Conservation (phyloP, 352 stramenopile species). For the Pythium utonaiense region DNA sequence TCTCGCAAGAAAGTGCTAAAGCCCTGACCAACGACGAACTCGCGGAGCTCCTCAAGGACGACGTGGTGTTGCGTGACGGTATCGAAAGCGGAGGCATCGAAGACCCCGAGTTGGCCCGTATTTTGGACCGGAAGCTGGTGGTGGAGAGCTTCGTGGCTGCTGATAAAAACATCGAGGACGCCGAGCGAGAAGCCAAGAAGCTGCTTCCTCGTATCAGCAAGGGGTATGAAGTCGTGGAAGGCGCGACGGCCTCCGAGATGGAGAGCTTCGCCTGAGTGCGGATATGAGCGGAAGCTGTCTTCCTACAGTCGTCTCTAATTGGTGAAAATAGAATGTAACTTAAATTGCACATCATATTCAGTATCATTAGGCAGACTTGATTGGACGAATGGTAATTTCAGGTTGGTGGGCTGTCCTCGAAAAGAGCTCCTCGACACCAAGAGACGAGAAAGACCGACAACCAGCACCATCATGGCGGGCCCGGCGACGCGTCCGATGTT, state of each 20-base stretch:
- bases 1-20: slow-evolving; percentile 24
- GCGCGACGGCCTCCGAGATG: slow-evolving; percentile 43
- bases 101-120: slow-evolving; percentile 52
- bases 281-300: too few species aligned
- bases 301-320: slow-evolving; percentile 10
- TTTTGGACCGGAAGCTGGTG: slow-evolving; percentile 68
- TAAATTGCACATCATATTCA: neutral
- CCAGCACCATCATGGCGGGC: slow-evolving; percentile 2
- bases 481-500: slow-evolving; percentile 54
- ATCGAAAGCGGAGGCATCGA: slow-evolving; percentile 74
- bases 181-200: slow-evolving; percentile 12
- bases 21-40: slow-evolving; percentile 74
- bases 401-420: neutral
- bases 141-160: slow-evolving; percentile 69
- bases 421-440: neutral
- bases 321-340: slow-evolving; percentile 16
- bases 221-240: slow-evolving; percentile 81
- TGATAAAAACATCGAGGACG: slow-evolving; percentile 25
- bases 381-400: slow-evolving; percentile 1
- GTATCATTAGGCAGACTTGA: neutral
- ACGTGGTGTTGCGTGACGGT: slow-evolving; percentile 65
- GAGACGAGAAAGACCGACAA: neutral
- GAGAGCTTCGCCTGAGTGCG: slow-evolving; percentile 58
- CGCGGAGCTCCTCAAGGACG: slow-evolving; percentile 67
- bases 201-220: slow-evolving; percentile 53